Conservation (phyloP, 2,329 filamentous ascomycete genomes). For the Talaromyces sp. region DNA sequence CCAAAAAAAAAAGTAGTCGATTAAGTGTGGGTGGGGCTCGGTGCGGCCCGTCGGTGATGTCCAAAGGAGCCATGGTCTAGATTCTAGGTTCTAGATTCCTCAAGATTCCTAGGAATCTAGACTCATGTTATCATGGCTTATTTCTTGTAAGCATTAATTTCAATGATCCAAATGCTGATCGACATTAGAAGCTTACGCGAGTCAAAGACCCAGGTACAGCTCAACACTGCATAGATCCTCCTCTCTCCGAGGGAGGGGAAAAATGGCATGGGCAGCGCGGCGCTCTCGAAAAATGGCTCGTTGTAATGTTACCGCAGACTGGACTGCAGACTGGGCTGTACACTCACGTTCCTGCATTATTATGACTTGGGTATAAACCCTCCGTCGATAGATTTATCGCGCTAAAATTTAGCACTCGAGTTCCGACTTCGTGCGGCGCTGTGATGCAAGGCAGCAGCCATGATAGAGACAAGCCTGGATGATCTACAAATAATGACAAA, state of each 20-base stretch:
- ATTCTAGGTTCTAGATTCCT: too few species aligned
- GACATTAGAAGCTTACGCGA: not conserved
- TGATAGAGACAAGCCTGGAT: not conserved
- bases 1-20: too few species aligned
- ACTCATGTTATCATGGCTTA: not conserved
- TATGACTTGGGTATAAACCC: not conserved
- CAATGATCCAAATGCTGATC: not conserved
- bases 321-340: not conserved
- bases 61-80: too few species aligned
- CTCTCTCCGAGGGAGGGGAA: not conserved
- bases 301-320: not conserved
- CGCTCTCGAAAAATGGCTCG: not conserved
- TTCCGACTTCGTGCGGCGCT: not conserved
- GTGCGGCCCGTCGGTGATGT: not conserved
- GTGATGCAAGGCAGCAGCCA: not conserved
- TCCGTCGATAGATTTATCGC: not conserved
- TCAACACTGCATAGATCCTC: not conserved
- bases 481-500: not conserved
- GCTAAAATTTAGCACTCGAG: not conserved
- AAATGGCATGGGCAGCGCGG: not conserved
- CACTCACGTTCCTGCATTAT: not conserved
- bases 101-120: not conserved
- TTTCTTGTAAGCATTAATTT: not conserved
- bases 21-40: not conserved
- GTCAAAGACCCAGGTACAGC: not conserved